Percentiles rank a stretch among this genome's conserved stretches.
These are phyloP conservation scores for Pyrus communis DNA, from an alignment of 306 rosid genomes.

Conservation along the genomic window DNA sequence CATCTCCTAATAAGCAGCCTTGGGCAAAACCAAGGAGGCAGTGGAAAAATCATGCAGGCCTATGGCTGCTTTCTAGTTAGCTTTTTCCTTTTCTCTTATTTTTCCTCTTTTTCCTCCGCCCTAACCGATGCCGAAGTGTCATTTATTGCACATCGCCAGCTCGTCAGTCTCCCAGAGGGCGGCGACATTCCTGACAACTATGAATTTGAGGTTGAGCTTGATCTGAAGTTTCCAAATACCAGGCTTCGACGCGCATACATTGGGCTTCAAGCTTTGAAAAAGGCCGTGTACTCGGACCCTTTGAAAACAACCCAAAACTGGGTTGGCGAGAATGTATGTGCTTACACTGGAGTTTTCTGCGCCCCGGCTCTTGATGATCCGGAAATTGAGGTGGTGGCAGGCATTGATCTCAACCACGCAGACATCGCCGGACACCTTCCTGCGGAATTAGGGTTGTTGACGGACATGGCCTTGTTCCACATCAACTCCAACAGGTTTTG, in stretches of 20 bases:
- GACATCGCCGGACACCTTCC: constrained; percentile 37
- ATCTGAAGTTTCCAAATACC: constrained; percentile 10
- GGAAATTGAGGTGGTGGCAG: constrained; percentile 13
- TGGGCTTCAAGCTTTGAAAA: constrained; percentile 32
- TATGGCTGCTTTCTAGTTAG: constrained; percentile 15
- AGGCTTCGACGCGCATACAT: constrained; percentile 30
- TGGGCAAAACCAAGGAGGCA: constrained; percentile 32
- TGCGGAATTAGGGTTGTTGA: constrained; percentile 19
- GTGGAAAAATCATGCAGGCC: constrained; percentile 22
- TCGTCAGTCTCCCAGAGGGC: constrained; percentile 4
- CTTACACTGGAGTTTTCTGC: constrained; percentile 25
- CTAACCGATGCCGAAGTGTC: constrained; percentile 22
- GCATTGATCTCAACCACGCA: constrained; percentile 22
- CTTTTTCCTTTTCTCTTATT: background rate
- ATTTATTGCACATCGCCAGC: constrained; percentile 15
- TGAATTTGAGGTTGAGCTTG: constrained; percentile 5
- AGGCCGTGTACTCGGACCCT: constrained; percentile 19
- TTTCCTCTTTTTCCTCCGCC: constrained; percentile 1
- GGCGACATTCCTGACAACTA: constrained; percentile 18
- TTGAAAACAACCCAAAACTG: constrained; percentile 11
- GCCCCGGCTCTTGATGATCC: constrained; percentile 14
- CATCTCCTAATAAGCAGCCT: constrained; percentile 19
- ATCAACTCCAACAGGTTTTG: constrained; percentile 28
- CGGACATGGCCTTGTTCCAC: constrained; percentile 23
- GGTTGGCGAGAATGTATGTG: constrained; percentile 22